A percentile compares a stretch with the other conserved stretches of the same genome.
phyloP scores from a whole-genome alignment of 495 filamentous ascomycete genomes.

The Trichoderma orchidacearum region DNA sequence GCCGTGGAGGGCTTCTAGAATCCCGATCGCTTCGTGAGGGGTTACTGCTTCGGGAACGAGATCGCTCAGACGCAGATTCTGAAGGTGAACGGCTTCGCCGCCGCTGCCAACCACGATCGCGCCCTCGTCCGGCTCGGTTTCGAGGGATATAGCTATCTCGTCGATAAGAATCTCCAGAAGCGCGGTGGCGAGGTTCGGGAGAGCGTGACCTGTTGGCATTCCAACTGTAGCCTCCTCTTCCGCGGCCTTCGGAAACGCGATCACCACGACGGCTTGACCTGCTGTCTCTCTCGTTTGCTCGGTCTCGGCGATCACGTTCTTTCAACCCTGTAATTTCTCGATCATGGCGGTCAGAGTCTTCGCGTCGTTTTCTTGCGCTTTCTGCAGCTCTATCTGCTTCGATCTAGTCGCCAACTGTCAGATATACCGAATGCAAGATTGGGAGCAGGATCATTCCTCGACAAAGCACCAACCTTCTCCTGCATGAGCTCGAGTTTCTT shows the following conservation, averaged over 20 bases:
- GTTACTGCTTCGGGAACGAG: constrained; percentile 6
- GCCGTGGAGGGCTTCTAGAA: background rate
- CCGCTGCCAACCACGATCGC: constrained; percentile 6
- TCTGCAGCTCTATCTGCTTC: constrained; percentile 75
- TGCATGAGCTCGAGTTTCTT: constrained; percentile 92
- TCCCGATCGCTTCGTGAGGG: background rate
- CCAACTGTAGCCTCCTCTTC: constrained; percentile 27
- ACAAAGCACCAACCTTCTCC: constrained; percentile 54
- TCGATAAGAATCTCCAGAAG: constrained; percentile 21
- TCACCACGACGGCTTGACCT: constrained; percentile 34
- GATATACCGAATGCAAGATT: background rate
- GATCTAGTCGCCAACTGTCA: constrained; percentile 39
- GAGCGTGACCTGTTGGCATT: constrained; percentile 43
- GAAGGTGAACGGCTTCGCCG: constrained; percentile 16
- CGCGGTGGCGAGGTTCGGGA: constrained; percentile 32
- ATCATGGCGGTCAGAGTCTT: constrained; percentile 41
- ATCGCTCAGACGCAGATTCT: constrained; percentile 11
- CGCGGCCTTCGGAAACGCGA: constrained; percentile 27
- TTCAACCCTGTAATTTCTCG: constrained; percentile 52
- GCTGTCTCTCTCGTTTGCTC: constrained; percentile 44
- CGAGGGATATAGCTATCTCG: constrained; percentile 37
- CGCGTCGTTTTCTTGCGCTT: constrained; percentile 47
- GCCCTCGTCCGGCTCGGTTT: constrained; percentile 23
- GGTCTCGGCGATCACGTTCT: constrained; percentile 60
- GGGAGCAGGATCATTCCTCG: background rate